These are phyloP conservation scores for Phaeolepiota aurea DNA, from an alignment of 768 basidiomycete species.

Conservation along the genomic window DNA sequence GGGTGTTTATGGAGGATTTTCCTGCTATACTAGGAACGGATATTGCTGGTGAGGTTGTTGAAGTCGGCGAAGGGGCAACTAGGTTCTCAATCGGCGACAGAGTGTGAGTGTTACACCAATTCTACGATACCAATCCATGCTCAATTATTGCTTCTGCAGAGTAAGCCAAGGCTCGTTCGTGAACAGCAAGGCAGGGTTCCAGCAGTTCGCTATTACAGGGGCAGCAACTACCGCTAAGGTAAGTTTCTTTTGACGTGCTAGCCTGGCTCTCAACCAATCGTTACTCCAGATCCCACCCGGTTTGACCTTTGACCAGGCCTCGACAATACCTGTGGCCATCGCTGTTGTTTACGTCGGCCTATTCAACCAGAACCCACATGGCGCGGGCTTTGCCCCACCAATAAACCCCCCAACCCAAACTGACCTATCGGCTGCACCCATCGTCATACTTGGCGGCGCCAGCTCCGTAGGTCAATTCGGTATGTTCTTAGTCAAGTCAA, in stretches of 20 bases:
- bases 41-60: conserved; percentile 27
- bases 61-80: conserved; percentile 13
- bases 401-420: conserved; percentile 23
- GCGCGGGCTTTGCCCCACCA: conserved; percentile 30
- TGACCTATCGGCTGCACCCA: conserved; percentile 33
- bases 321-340: conserved; percentile 39
- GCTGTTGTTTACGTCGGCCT: conserved; percentile 42
- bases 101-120: conserved; percentile 1
- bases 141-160: conserved; percentile 10
- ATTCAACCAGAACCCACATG: conserved; percentile 27
- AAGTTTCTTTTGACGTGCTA: conserved; percentile 1
- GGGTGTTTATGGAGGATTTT: conserved; percentile 15
- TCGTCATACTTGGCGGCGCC: conserved; percentile 14
- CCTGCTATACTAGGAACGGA: conserved; percentile 28
- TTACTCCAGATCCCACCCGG: conserved; percentile 36
- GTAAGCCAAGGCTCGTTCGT: conserved; percentile 26
- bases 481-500: conserved; percentile 4
- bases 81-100: not conserved
- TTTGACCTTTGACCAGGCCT: conserved; percentile 37
- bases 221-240: conserved; percentile 28
- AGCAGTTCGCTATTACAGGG: conserved; percentile 28
- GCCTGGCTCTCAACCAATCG: not conserved
- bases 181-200: conserved; percentile 26
- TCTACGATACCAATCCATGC: not conserved
- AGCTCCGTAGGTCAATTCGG: conserved; percentile 22